A percentile compares a stretch with the other conserved stretches of the same genome.
phyloP scores from a whole-genome alignment of 73 alveolate genomes.

The Paramecium pentaurelia region DNA sequence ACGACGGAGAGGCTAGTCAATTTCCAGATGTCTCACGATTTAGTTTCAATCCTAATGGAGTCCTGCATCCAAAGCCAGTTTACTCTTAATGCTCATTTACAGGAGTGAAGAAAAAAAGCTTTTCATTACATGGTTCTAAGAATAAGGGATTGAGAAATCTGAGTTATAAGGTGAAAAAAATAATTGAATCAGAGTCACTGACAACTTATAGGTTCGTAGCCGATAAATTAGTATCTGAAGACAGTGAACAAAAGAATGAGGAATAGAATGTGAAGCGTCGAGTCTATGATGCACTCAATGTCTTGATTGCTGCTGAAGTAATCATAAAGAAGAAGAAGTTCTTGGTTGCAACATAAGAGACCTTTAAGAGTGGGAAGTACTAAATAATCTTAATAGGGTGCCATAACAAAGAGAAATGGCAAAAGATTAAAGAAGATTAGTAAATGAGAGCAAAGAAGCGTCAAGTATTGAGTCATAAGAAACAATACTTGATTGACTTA shows the following conservation, averaged over 20 bases:
- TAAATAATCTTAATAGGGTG: background rate
- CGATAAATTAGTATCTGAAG: conserved; percentile 53
- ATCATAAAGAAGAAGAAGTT: conserved; percentile 68
- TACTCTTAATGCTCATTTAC: background rate
- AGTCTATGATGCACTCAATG: conserved; percentile 91
- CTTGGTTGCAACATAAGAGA: background rate
- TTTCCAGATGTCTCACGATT: conserved; percentile 16
- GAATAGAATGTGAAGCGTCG: conserved; percentile 84
- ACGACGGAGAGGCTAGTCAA: conserved; percentile 39
- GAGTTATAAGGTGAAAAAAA: background rate
- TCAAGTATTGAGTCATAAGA: background rate
- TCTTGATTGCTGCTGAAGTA: conserved; percentile 82
- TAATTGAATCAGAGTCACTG: background rate
- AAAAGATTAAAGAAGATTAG: background rate
- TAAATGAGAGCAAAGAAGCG: background rate
- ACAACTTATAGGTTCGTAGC: background rate
- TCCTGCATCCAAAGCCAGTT: background rate
- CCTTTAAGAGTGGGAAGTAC: conserved; percentile 24
- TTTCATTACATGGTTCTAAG: background rate
- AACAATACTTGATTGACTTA: background rate
- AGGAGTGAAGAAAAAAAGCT: background rate
- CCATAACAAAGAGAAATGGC: conserved; percentile 8
- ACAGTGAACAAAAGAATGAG: background rate
- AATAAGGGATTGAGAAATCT: conserved; percentile 23
- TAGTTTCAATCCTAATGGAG: background rate